phyloP scores from a whole-genome alignment of 1,139 yeast genomes.

The Suhomyces panamericanus region DNA sequence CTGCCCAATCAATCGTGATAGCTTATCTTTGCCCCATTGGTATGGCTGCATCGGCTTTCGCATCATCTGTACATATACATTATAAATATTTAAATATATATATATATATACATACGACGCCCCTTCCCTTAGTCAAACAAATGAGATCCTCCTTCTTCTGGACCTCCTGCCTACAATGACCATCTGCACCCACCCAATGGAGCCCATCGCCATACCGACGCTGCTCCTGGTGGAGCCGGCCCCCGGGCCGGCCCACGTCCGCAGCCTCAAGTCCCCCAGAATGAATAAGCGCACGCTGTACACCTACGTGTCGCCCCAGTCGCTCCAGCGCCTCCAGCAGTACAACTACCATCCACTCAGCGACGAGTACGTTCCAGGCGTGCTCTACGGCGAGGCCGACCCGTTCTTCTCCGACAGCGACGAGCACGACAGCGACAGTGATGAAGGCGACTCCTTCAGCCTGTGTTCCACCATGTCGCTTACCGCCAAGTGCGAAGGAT shows the following conservation, averaged over 20 bases:
- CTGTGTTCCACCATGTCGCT: slow-evolving; percentile 5
- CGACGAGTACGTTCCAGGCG: slow-evolving; percentile 13
- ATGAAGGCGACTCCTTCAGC: slow-evolving; percentile 9
- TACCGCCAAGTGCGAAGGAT: not conserved
- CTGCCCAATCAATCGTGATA: too few species aligned
- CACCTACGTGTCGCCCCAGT: slow-evolving; percentile 9
- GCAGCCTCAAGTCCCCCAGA: slow-evolving; percentile 1
- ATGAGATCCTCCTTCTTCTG: too few species aligned
- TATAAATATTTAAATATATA: too few species aligned
- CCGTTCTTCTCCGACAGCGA: slow-evolving; percentile 11
- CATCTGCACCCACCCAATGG: slow-evolving; percentile 3
- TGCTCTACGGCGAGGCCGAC: slow-evolving; percentile 8
- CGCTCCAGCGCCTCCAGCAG: slow-evolving; percentile 11
- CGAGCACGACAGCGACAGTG: slow-evolving; percentile 8
- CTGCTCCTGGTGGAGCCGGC: not conserved
- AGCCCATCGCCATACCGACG: slow-evolving; percentile 12
- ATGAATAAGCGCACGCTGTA: slow-evolving; percentile 9
- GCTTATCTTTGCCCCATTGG: too few species aligned
- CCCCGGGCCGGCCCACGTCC: not conserved
- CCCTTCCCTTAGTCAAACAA: too few species aligned
- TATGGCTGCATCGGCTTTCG: too few species aligned
- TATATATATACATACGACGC: not conserved
- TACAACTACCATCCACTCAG: slow-evolving; percentile 11
- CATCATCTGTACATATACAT: too few species aligned
- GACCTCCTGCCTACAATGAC: slow-evolving; percentile 1